Base-by-base conservation (phyloP, 2,329 filamentous ascomycete genomes). In the Penicillium sp. region DNA sequence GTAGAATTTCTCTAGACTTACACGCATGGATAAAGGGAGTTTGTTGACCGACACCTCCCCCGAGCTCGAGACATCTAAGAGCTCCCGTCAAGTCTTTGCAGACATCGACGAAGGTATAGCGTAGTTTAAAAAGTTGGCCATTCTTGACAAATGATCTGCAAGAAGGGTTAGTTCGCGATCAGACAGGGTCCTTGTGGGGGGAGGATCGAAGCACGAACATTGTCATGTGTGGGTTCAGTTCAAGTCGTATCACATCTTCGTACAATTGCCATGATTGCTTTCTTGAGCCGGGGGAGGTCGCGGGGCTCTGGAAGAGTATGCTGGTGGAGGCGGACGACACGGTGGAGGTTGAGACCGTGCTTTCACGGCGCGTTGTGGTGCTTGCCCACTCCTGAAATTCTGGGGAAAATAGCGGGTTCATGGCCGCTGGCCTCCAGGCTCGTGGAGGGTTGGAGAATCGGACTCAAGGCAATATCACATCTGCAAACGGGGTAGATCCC, bases 41-140 rank as follows among this genome's bases (percentile, higher is more conserved):
- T 49, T 75, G 72, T 50, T 74, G 71, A 14, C 73, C 74, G 21
- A 71, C 48, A 3, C 69, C 71, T 33, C 75, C 75, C 39, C 73
- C 74, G 23, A 78, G 64, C 58, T 77, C 74, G 3, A 78, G 59
- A 45, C 68, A 69, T 52, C 68, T 73, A 33, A 78, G 53, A 7
- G 66, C 67, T 4, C 75, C 76, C 6, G 68, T 65, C 9, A 64
- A 60, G 59, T 77, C 74, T 53, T 76, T 77, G 59, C 71, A 72
- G 33, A 78, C 68, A 53, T 77, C 73, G 56, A 78, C 73, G 48
- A 66, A 72, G 2, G 65, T 68, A 52, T 76, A 77, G 50, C 69
- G 73, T 27, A 78, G 55, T 54, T 75, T 76, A 65, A 78, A 78
- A 5, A 76, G 55, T 50, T 74, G 72, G 21, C 66, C 69, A 43